A percentile compares a stretch with the other conserved stretches of the same genome.
Conservation (phyloP, 352 stramenopile genomes). For the Globisporangium echinulatum region DNA sequence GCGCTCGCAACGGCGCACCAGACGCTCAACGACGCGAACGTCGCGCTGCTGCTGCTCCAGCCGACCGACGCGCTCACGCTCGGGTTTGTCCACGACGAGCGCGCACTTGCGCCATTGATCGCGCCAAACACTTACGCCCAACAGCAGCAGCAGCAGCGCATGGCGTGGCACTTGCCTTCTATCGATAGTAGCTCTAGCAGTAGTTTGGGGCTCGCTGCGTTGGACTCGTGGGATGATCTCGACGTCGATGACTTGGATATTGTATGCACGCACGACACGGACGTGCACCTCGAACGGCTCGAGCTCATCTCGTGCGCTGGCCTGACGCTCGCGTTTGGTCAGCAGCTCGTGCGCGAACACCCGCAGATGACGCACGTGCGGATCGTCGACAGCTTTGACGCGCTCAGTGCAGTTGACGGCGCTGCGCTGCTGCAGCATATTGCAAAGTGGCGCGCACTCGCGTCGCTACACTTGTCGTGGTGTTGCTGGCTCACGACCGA, state of each 20-base stretch:
- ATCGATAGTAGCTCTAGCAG: conserved; percentile 7
- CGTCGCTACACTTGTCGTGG: conserved; percentile 71
- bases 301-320: conserved; percentile 63
- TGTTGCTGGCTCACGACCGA: conserved; percentile 79
- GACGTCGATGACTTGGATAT: conserved; percentile 65
- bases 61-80: conserved; percentile 54
- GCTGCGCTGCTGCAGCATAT: conserved; percentile 43
- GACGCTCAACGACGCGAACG: conserved; percentile 63
- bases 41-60: conserved; percentile 50
- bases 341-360: conserved; percentile 30
- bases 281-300: conserved; percentile 41
- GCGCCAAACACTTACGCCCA: conserved; percentile 10
- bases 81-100: conserved; percentile 61
- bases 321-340: conserved; percentile 44
- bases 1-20: conserved; percentile 63
- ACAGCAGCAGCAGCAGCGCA: conserved; percentile 18
- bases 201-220: neutral
- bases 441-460: conserved; percentile 43
- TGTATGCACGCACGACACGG: conserved; percentile 45
- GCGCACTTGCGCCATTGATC: conserved; percentile 35
- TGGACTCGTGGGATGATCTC: conserved; percentile 67
- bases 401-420: conserved; percentile 29
- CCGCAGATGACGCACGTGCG: conserved; percentile 49
- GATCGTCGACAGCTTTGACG: conserved; percentile 71
- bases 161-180: conserved; percentile 34